phyloP scores from a whole-genome alignment of 306 rosid species.

The Acacia acuminata region DNA sequence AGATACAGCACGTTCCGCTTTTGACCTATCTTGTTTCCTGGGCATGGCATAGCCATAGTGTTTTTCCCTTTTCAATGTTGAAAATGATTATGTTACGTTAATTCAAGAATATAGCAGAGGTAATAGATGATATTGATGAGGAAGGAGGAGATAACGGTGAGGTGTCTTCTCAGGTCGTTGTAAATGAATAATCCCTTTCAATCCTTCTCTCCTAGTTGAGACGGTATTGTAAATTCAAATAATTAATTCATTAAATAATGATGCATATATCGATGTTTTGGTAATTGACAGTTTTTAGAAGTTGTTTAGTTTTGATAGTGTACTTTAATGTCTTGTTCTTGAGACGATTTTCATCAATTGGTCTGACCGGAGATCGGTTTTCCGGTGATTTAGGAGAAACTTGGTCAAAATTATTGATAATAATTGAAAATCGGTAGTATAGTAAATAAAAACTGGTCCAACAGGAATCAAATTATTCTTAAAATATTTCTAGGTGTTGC shows the following conservation, averaged over 20 bases:
- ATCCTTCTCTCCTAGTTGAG: constrained; percentile 37
- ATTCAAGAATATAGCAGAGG: constrained; percentile 27
- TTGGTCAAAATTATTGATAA: neutral
- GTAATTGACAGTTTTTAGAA: neutral
- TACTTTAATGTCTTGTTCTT: neutral
- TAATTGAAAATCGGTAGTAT: neutral
- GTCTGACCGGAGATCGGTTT: neutral
- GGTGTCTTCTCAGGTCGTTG: constrained; percentile 27
- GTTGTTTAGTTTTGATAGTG: too few species aligned
- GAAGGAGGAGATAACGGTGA: neutral
- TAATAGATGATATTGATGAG: constrained; percentile 14
- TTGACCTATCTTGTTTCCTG: constrained; percentile 25
- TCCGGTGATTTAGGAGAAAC: neutral
- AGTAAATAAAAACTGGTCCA: neutral
- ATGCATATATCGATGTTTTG: neutral
- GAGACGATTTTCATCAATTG: neutral
- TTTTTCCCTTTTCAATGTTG: constrained; percentile 6
- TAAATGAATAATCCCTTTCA: constrained; percentile 28
- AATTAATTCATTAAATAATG: too few species aligned
- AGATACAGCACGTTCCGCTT: constrained; percentile 25
- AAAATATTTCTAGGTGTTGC: too few species aligned
- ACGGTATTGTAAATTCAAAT: constrained; percentile 33
- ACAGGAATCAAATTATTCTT: too few species aligned
- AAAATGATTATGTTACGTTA: constrained; percentile 24
- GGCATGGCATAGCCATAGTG: constrained; percentile 5